Base-by-base conservation (phyloP, 2,329 filamentous ascomycete species). In the Ascochyta rabiei region DNA sequence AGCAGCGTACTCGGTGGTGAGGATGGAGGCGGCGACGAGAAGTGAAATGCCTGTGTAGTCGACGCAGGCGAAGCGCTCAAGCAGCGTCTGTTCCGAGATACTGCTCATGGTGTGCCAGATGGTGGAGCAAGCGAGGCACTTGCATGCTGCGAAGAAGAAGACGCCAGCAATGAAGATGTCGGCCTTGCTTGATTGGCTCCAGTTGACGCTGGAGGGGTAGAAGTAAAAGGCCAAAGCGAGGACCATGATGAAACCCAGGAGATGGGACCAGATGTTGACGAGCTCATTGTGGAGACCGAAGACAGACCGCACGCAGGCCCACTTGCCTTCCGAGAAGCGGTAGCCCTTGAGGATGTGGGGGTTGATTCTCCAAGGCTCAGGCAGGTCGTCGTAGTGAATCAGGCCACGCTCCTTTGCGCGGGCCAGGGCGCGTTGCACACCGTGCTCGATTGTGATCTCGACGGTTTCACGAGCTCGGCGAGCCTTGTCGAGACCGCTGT, bases 41-140 rank as follows among this genome's bases (percentile, higher is more conserved):
- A 99, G 81, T 1, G 93, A 96, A 64, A 99, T 99, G 50, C 95
- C 95, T 0, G 95, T 98, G 77, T 99, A 99, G 76, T 99, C 95
- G 55, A 99, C 92, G 74, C 95, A 99, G 16, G 95, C 95, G 69
- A 99, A 98, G 58, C 92, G 89, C 73, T 96, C 95, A 78, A 99
- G 89, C 37, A 96, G 85, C 18, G 87, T 86, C 68, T 96, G 88
- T 64, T 96, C 90, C 16, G 93, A 92, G 49, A 98, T 96, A 67
- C 91, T 91, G 79, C 93, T 96, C 92, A 99, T 98, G 23, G 95
- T 97, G 79, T 99, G 95, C 95, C 95, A 99, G 71, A 98, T 87
- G 60, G 89, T 93, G 59, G 90, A 96, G 86, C 95, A 99, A 71
- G 93, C 86, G 50, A 99, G 85, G 70, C 93, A 98, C 76, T 98